phyloP scores from a whole-genome alignment of 768 basidiomycete genomes.

The Leccinellum albellum region DNA sequence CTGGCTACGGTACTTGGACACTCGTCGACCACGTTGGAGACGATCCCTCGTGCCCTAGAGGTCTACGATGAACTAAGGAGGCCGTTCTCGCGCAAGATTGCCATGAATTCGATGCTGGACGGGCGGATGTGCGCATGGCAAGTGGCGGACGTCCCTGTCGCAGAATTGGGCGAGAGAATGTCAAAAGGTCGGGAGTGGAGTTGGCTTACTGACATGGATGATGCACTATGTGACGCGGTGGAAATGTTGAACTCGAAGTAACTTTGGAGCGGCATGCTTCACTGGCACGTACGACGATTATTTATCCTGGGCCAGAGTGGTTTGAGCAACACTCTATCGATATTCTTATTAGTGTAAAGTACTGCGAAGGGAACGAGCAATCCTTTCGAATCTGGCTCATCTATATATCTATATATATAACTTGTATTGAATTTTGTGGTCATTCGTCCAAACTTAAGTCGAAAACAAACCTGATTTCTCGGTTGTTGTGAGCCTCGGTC shows the following conservation, averaged over 20 bases:
- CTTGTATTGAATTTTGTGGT: too few relatives aligned
- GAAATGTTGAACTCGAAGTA: conserved; percentile 8
- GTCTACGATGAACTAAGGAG: conserved; percentile 50
- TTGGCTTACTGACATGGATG: conserved; percentile 24
- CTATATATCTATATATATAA: too few relatives aligned
- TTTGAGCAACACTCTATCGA: too few relatives aligned
- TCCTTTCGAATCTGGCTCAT: too few relatives aligned
- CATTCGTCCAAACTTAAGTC: too few relatives aligned
- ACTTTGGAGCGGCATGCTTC: too few relatives aligned
- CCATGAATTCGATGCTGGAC: conserved; percentile 20
- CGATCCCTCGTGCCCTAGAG: conserved; percentile 37
- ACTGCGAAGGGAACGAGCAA: too few relatives aligned
- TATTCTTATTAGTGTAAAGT: too few relatives aligned
- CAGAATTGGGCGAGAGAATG: conserved; percentile 39
- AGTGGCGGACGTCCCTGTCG: conserved; percentile 26
- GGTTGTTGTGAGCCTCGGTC: too few relatives aligned
- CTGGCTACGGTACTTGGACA: conserved; percentile 44
- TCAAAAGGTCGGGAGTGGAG: conserved; percentile 58
- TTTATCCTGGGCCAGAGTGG: too few relatives aligned
- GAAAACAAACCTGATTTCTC: too few relatives aligned
- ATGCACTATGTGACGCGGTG: conserved; percentile 15
- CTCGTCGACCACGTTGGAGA: conserved; percentile 29
- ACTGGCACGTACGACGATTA: too few relatives aligned
- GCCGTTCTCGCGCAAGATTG: conserved; percentile 39
- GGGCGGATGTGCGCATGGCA: conserved; percentile 17